A percentile compares a stretch with the other conserved stretches of the same genome.
phyloP scores from a whole-genome alignment of 2,329 filamentous ascomycete genomes.

The Macrophomina phaseolina region DNA sequence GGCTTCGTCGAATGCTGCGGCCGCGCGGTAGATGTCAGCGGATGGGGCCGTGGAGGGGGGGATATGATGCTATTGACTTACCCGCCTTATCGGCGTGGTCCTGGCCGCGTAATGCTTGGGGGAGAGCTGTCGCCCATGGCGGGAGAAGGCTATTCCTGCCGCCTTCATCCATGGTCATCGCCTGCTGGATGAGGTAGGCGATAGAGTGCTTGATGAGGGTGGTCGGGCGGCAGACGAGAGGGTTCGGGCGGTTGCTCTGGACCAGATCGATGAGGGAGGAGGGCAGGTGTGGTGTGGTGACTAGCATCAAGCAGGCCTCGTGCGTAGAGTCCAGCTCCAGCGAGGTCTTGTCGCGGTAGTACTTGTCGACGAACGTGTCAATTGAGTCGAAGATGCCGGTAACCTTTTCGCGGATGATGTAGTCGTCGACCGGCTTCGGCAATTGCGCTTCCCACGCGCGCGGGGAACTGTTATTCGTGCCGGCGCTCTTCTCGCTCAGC shows the following conservation, averaged over 20 bases:
- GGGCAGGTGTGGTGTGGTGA: constrained; percentile 16
- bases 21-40: no score
- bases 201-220: constrained; percentile 13
- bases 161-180: constrained; percentile 23
- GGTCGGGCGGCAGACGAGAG: constrained; percentile 14
- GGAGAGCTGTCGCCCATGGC: neutral
- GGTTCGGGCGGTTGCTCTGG: constrained; percentile 18
- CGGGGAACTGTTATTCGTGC: neutral
- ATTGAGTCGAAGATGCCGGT: constrained; percentile 36
- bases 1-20: constrained; percentile 10
- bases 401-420: constrained; percentile 33
- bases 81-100: neutral
- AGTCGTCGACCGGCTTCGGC: constrained; percentile 35
- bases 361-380: constrained; percentile 39
- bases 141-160: constrained; percentile 11
- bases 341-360: constrained; percentile 37
- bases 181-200: constrained; percentile 14
- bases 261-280: constrained; percentile 11
- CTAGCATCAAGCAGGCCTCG: constrained; percentile 18
- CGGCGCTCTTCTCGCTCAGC: neutral
- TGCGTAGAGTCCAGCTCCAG: constrained; percentile 11
- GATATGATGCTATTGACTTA: neutral
- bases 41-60: neutral
- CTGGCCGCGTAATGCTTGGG: neutral
- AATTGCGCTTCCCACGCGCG: constrained; percentile 26